Conservation (phyloP, 345 rosid genomes). For the Eucalyptus tenuipes region DNA sequence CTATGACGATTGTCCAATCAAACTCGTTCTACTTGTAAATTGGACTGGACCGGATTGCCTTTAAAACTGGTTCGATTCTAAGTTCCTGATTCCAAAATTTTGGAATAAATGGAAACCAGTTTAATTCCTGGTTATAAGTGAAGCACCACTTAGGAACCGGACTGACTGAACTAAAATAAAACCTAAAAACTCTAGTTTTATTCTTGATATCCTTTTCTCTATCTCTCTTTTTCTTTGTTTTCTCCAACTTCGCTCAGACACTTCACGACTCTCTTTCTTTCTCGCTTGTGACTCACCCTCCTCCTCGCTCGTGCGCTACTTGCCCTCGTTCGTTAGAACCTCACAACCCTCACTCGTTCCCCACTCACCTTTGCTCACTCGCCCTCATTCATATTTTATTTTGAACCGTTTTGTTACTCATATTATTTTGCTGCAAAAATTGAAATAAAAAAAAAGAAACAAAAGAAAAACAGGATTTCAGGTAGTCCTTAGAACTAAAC, state of each 20-base stretch:
- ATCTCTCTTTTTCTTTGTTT: too few species aligned
- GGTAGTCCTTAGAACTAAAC: neutral
- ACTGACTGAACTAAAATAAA: too few species aligned
- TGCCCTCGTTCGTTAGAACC: neutral
- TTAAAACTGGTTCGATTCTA: neutral
- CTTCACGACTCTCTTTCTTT: neutral
- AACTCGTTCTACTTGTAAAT: fast-evolving
- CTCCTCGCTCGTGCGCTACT: neutral
- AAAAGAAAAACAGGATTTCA: neutral
- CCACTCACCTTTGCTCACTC: neutral
- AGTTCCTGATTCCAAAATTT: too few species aligned
- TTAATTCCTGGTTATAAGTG: neutral
- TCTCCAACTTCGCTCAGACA: neutral
- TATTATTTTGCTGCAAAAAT: too few species aligned
- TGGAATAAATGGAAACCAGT: neutral
- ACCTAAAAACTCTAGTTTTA: too few species aligned
- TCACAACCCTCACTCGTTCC: neutral
- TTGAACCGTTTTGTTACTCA: neutral
- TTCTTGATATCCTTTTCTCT: neutral
- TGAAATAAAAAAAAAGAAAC: too few species aligned
- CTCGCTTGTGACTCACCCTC: neutral
- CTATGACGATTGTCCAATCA: neutral
- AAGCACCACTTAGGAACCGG: neutral
- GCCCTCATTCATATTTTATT: neutral
- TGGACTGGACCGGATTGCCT: fast-evolving